phyloP scores from a whole-genome alignment of 177 flowering plant genomes.

The Vitis hybrid region DNA sequence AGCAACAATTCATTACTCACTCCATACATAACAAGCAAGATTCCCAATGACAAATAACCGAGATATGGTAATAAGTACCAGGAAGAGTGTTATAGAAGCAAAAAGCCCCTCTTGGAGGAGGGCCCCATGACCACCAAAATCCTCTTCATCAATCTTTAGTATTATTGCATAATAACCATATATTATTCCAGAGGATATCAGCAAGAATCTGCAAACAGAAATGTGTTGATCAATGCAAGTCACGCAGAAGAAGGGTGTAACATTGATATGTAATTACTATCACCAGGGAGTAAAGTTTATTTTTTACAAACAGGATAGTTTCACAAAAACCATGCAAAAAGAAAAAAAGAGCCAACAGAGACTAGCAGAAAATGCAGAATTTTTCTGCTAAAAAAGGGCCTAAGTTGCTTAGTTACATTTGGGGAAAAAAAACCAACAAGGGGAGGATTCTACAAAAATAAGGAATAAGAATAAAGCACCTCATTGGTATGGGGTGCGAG shows the following conservation, averaged over 20 bases:
- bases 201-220: constrained; percentile 60
- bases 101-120: constrained; percentile 97
- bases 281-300: neutral
- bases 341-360: neutral
- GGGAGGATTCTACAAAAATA: no score
- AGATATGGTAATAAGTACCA: constrained; percentile 44
- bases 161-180: constrained; percentile 79
- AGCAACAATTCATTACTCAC: no score
- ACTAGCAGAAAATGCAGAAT: no score
- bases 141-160: constrained; percentile 92
- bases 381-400: neutral
- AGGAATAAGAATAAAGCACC: no score
- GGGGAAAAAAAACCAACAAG: no score
- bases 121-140: constrained; percentile 94
- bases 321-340: neutral
- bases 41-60: no score
- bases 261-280: neutral
- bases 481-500: no score
- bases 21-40: no score
- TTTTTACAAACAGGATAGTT: neutral
- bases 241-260: neutral
- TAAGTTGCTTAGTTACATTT: no score
- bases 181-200: constrained; percentile 65
- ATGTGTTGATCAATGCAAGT: neutral
- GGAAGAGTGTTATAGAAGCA: constrained; percentile 85